Percentiles rank a stretch among this genome's conserved stretches.
These are phyloP conservation scores for Crithidia brevicula DNA, from an alignment of 208 protist species.

Conservation along the genomic window DNA sequence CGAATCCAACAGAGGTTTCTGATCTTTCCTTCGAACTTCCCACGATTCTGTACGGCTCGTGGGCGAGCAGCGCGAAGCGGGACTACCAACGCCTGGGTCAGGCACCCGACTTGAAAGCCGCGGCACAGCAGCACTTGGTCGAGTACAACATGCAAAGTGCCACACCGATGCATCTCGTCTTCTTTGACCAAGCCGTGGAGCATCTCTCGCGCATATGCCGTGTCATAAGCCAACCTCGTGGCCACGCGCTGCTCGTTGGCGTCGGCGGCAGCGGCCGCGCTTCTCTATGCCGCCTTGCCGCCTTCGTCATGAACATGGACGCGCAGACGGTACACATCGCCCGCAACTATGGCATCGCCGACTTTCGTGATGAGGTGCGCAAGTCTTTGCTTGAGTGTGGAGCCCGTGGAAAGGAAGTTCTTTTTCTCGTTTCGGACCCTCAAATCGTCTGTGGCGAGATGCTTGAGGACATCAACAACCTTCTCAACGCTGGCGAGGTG, in stretches of 20 bases:
- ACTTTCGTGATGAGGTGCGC: constrained; percentile 96
- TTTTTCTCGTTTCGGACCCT: constrained; percentile 95
- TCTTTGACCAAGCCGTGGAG: constrained; percentile 97
- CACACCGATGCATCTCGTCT: constrained; percentile 92
- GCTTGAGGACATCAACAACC: constrained; percentile 98
- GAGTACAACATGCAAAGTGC: constrained; percentile 94
- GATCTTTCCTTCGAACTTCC: constrained; percentile 22
- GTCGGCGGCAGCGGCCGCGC: constrained; percentile 96
- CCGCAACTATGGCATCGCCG: constrained; percentile 89
- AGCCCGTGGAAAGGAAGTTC: constrained; percentile 79
- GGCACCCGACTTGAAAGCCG: constrained; percentile 37
- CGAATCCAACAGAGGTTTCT: constrained; percentile 11
- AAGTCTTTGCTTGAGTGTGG: constrained; percentile 85
- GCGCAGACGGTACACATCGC: constrained; percentile 90
- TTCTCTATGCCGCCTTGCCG: constrained; percentile 94
- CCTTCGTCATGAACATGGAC: constrained; percentile 92
- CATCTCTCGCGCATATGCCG: constrained; percentile 96
- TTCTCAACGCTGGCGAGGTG: constrained; percentile 97
- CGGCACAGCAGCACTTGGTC: constrained; percentile 84
- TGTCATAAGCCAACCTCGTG: constrained; percentile 95
- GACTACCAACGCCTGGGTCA: constrained; percentile 62
- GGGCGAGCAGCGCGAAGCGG: constrained; percentile 39
- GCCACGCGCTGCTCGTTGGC: constrained; percentile 97
- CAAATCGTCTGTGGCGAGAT: constrained; percentile 94
- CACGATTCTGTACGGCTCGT: constrained; percentile 67